Conservation (phyloP, 225 moss, liverwort and hornwort genomes). For the Ulota crispa region DNA sequence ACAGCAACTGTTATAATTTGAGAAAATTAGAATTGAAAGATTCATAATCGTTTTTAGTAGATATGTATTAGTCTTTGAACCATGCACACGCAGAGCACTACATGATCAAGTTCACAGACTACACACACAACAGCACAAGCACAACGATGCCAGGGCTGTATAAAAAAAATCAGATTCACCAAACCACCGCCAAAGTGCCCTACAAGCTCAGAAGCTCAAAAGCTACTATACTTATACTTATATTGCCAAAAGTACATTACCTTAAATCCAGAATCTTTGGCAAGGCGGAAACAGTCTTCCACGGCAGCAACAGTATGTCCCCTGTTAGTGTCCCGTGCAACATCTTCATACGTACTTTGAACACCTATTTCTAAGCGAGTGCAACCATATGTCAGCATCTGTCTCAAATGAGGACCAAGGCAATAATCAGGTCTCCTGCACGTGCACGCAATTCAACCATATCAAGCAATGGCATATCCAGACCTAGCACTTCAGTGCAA, state of each 20-base stretch:
- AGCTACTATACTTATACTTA: neutral
- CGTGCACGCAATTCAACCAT: slow-evolving; percentile 25
- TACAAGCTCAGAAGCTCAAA: neutral
- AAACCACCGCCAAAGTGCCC: neutral
- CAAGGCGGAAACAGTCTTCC: slow-evolving; percentile 94
- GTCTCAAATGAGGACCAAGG: slow-evolving; percentile 92
- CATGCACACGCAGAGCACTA: neutral
- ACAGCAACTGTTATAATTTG: neutral
- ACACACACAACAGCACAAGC: neutral
- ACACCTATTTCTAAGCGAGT: slow-evolving; percentile 99
- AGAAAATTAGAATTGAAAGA: neutral
- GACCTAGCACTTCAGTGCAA: neutral
- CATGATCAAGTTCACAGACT: neutral
- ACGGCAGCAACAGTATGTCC: slow-evolving; percentile 98
- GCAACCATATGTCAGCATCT: slow-evolving; percentile 97
- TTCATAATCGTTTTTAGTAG: neutral
- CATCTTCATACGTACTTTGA: slow-evolving; percentile 99
- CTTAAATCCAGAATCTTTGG: slow-evolving; percentile 98
- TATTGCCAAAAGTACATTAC: slow-evolving; percentile 25
- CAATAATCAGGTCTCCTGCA: slow-evolving; percentile 99
- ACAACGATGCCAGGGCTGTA: neutral
- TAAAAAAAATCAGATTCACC: neutral
- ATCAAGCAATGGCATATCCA: slow-evolving; percentile 7
- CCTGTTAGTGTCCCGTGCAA: slow-evolving; percentile 96
- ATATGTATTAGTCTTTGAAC: neutral